Evolutionary conservation across 2,329 filamentous ascomycete species (phyloP).

Genomic region (Arthrobotrys sinensis): DNA sequence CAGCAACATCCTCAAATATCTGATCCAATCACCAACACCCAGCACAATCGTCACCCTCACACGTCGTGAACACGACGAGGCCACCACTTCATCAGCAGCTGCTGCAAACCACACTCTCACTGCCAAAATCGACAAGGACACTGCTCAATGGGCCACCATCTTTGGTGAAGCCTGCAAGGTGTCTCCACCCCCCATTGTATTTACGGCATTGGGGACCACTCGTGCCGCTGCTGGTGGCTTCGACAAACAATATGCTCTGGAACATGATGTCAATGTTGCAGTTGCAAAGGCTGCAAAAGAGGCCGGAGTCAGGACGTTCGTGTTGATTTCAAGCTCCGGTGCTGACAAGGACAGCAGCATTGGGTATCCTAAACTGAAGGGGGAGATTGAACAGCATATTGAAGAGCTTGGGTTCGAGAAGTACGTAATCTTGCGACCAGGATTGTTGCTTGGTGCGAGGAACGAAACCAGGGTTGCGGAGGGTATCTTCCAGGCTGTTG

Average conservation of each 20-base stretch:
- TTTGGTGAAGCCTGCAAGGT: constrained; percentile 63
- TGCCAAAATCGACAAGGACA: constrained; percentile 70
- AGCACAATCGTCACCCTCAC: constrained; percentile 69
- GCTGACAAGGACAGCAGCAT: constrained; percentile 73
- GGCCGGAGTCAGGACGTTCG: constrained; percentile 80
- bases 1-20: constrained; percentile 78
- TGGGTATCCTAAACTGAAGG: constrained; percentile 81
- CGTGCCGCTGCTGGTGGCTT: constrained; percentile 81
- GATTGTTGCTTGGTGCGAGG: constrained; percentile 80
- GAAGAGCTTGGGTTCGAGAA: constrained; percentile 81
- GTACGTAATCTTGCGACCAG: constrained; percentile 81
- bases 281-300: constrained; percentile 82
- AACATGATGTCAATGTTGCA: constrained; percentile 87
- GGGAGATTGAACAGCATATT: constrained; percentile 85
- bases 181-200: constrained; percentile 77
- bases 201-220: constrained; percentile 86
- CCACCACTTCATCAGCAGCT: constrained; percentile 61
- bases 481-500: constrained; percentile 72
- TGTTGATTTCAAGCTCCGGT: constrained; percentile 78
- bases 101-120: constrained; percentile 72
- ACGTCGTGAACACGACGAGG: constrained; percentile 73
- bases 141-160: constrained; percentile 76
- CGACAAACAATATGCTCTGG: constrained; percentile 86
- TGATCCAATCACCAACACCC: constrained; percentile 67
- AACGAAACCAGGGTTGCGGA: constrained; percentile 76